Evolutionary conservation across 441 rosid species (phyloP).

Genomic region (Erodium chrysanthum): DNA sequence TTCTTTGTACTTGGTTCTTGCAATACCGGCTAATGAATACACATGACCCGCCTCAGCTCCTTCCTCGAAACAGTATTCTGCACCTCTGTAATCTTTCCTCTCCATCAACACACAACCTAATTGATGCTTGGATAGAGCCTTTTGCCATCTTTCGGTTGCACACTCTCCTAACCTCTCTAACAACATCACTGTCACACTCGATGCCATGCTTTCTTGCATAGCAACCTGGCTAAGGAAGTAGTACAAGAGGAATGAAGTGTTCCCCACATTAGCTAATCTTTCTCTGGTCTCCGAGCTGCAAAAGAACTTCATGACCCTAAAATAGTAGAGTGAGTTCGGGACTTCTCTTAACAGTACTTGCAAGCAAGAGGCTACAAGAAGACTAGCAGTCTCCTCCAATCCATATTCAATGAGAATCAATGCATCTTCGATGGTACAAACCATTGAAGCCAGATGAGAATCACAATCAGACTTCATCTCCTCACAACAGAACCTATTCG

Average conservation of each 20-base stretch:
- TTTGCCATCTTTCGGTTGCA: slow-evolving; percentile 67
- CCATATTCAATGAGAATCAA: slow-evolving; percentile 67
- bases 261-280: slow-evolving; percentile 55
- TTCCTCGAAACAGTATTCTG: slow-evolving; percentile 66
- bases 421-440: slow-evolving; percentile 51
- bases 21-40: slow-evolving; percentile 66
- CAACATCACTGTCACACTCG: slow-evolving; percentile 78
- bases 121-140: slow-evolving; percentile 72
- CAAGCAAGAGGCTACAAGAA: slow-evolving; percentile 76
- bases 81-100: slow-evolving; percentile 80
- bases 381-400: slow-evolving; percentile 60
- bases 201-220: slow-evolving; percentile 74
- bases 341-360: slow-evolving; percentile 77
- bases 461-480: slow-evolving; percentile 77
- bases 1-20: slow-evolving; percentile 76
- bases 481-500: slow-evolving; percentile 80
- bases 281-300: slow-evolving; percentile 59
- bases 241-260: slow-evolving; percentile 73
- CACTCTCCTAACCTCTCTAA: slow-evolving; percentile 75
- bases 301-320: slow-evolving; percentile 50
- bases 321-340: slow-evolving; percentile 57
- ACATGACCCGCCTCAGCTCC: slow-evolving; percentile 67
- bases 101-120: slow-evolving; percentile 85
- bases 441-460: slow-evolving; percentile 53
- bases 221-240: slow-evolving; percentile 74